Percentiles rank a stretch among this genome's conserved stretches.
These are phyloP conservation scores for Hyaloperonospora brassicae DNA, from an alignment of 352 stramenopile genomes.

Conservation along the genomic window DNA sequence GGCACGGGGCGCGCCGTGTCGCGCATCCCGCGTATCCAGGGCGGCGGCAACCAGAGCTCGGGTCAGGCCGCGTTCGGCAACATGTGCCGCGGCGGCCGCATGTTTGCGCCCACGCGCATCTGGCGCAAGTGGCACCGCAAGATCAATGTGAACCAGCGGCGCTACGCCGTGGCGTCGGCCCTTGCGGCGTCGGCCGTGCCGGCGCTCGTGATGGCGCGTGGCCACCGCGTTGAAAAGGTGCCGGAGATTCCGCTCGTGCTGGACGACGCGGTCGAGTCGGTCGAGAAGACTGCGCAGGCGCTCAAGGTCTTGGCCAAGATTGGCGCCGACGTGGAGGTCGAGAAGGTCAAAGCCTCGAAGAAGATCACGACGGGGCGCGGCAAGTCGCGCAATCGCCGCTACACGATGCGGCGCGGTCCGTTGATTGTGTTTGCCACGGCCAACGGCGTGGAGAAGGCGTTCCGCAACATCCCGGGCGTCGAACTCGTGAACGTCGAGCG, in stretches of 20 bases:
- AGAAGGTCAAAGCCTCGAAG: constrained; percentile 97
- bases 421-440: constrained; percentile 95
- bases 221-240: constrained; percentile 95
- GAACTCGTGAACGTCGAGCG: constrained; percentile 95
- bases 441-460: constrained; percentile 90
- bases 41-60: constrained; percentile 94
- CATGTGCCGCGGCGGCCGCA: constrained; percentile 97
- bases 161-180: constrained; percentile 95
- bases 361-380: constrained; percentile 96
- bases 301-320: constrained; percentile 92
- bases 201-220: constrained; percentile 95
- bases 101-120: constrained; percentile 98
- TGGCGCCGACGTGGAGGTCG: constrained; percentile 92
- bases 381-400: constrained; percentile 98
- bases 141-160: constrained; percentile 97
- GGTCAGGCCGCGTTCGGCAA: constrained; percentile 99
- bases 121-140: constrained; percentile 99
- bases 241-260: constrained; percentile 97
- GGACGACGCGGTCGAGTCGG: constrained; percentile 85
- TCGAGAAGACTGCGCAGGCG: constrained; percentile 94
- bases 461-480: constrained; percentile 97
- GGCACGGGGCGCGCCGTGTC: constrained; percentile 98
- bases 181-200: constrained; percentile 95
- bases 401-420: constrained; percentile 91
- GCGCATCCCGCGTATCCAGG: constrained; percentile 98